Base-by-base conservation (phyloP, 371 early-diverging fungal species). In the Rhizopus microsporus region DNA sequence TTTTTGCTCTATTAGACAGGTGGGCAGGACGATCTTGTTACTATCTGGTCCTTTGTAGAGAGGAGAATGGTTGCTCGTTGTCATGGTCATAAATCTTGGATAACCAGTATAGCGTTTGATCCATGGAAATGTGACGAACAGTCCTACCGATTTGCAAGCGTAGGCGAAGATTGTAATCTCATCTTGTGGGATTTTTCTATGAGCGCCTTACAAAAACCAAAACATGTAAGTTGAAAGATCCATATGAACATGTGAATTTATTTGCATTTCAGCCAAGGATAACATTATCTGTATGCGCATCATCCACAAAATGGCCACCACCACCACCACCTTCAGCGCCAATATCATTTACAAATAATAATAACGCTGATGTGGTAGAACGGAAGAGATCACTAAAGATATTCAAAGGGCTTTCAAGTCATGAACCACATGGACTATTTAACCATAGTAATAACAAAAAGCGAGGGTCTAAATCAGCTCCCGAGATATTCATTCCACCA, bases 21-120 rank as follows among this genome's bases (percentile, higher is more conserved):
- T 8, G 94, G 97, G 0, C 95, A 99, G 66, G 99, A 99, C 72
- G 98, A 99, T 69, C 68, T 95, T 8, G 85, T 98, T 10, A 90
- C 94, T 2, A 82, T 99, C 3, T 99, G 96, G 96, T 83, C 88
- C 50, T 87, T 85, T 67, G 81, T 74, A 55, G 94, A 86, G 38
- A 83, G 83, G 38, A 73, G 84, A 8, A 83, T 94, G 17, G 82
- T 94, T 1, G 96, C 96, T 3, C 75, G 97, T 15, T 93, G 95
- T 67, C 90, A 91, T 62, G 98, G 97, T 3, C 99, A 99, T 69
- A 83, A 85, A 43, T 97, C 99, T 0, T 97, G 96, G 89, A 91
- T 93, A 0, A 91, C 88, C 10, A 80, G 82, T 9, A 86, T 99
- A 0, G 89, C 88, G 0, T 99, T 99, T 83, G 99, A 99, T 69